Evolutionary conservation across 306 rosid species (phyloP).

Genomic region (Inga leiocalycina): DNA sequence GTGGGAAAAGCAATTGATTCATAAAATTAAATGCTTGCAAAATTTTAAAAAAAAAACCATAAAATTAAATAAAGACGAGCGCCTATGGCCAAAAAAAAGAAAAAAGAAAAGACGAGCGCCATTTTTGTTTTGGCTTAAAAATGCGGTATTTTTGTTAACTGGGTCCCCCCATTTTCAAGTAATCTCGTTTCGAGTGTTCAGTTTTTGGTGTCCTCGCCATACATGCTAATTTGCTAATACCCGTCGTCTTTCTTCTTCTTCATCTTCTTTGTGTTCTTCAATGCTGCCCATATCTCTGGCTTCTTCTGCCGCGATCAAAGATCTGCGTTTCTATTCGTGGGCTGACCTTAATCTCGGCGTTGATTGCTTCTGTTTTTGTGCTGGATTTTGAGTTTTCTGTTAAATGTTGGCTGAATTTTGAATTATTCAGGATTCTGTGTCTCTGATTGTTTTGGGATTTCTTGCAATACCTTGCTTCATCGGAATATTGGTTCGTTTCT

Average conservation of each 20-base stretch:
- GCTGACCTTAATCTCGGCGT: not conserved
- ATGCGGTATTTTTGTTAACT: not conserved
- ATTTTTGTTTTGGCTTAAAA: no score
- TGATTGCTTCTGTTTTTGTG: not conserved
- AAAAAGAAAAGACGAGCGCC: no score
- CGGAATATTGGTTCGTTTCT: constrained; percentile 36
- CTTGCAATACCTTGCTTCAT: constrained; percentile 37
- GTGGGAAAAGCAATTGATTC: no score
- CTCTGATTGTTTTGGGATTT: constrained; percentile 37
- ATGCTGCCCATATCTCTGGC: not conserved
- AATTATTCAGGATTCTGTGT: constrained; percentile 29
- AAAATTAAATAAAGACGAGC: no score
- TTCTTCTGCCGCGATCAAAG: not conserved
- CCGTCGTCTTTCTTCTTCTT: not conserved
- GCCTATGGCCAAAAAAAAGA: no score
- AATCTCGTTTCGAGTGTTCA: not conserved
- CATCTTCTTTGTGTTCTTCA: constrained; percentile 1
- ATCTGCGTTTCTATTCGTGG: not conserved
- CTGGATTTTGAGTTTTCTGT: constrained; percentile 26
- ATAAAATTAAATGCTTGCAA: no score
- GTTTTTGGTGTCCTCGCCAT: not conserved
- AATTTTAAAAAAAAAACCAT: no score
- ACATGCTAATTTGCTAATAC: not conserved
- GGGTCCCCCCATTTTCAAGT: not conserved
- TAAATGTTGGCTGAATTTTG: constrained; percentile 40